Evolutionary conservation across 164 flowering plant genomes (phyloP).

Genomic region (Tinospora cordifolia): DNA sequence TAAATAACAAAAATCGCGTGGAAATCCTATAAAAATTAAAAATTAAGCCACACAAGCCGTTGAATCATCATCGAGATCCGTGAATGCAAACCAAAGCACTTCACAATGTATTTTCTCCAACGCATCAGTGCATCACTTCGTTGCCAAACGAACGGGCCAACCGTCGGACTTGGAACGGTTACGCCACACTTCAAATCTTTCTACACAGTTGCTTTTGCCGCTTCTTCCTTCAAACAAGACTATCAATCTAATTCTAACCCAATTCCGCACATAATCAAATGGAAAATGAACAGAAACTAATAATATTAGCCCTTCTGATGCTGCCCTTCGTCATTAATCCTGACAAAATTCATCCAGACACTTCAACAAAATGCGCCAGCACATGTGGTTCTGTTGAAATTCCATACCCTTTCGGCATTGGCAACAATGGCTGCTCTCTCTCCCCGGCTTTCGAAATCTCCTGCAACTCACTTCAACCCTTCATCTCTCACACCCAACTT

Average conservation of each 20-base stretch:
- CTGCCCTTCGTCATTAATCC: background rate
- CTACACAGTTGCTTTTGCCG: background rate
- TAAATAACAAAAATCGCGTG: too few species aligned
- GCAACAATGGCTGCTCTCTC: slow-evolving; percentile 13
- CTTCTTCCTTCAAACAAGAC: background rate
- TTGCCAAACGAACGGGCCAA: background rate
- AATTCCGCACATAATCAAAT: background rate
- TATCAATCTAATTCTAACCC: background rate
- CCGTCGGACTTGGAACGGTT: background rate
- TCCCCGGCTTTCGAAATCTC: slow-evolving; percentile 15
- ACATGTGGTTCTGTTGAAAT: slow-evolving; percentile 18
- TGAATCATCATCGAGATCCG: too few species aligned
- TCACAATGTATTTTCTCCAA: too few species aligned
- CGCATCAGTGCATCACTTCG: too few species aligned
- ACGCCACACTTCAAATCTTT: background rate
- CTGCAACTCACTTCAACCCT: slow-evolving; percentile 9
- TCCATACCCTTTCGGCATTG: slow-evolving; percentile 22
- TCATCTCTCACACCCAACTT: slow-evolving; percentile 4
- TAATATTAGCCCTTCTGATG: background rate
- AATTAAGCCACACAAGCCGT: too few species aligned
- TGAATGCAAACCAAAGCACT: too few species aligned
- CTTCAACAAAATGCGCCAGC: slow-evolving; percentile 11
- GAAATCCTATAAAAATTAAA: too few species aligned
- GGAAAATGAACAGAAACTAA: background rate
- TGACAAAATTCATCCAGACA: background rate